These are phyloP conservation scores for Diaporthe batatas DNA, from an alignment of 2,329 filamentous ascomycete species.

Conservation along the genomic window DNA sequence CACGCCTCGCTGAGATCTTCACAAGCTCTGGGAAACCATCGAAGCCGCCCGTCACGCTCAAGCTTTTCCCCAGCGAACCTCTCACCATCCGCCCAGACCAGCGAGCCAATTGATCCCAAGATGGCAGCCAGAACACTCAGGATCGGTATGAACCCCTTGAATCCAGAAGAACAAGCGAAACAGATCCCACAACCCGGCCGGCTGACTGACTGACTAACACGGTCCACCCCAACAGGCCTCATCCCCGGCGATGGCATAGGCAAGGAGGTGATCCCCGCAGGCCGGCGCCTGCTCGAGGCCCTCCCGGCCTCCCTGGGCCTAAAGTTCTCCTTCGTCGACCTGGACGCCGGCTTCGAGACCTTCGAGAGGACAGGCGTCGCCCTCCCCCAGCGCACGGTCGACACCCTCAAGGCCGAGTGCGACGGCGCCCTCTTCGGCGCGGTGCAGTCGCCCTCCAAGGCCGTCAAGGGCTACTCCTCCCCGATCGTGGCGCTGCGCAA, in stretches of 20 bases:
- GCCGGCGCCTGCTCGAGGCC: conserved; percentile 90
- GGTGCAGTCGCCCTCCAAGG: conserved; percentile 89
- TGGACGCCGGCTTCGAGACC: conserved; percentile 92
- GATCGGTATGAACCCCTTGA: conserved; percentile 71
- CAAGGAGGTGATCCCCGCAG: conserved; percentile 96
- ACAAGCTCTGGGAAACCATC: conserved; percentile 27
- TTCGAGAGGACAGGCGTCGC: conserved; percentile 92
- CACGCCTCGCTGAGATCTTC: conserved; percentile 28
- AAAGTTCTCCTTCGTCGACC: conserved; percentile 93
- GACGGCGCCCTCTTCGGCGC: conserved; percentile 97
- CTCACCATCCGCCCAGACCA: background rate
- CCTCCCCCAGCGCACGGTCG: conserved; percentile 90
- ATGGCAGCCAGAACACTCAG: conserved; percentile 76
- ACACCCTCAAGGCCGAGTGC: conserved; percentile 89
- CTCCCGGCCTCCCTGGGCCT: conserved; percentile 91
- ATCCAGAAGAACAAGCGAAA: too few relatives aligned
- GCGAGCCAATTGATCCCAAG: conserved; percentile 45
- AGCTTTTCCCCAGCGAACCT: conserved; percentile 28
- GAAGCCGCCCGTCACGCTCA: conserved; percentile 14
- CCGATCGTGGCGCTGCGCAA: conserved; percentile 98
- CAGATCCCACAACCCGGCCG: too few relatives aligned
- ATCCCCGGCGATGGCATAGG: conserved; percentile 99
- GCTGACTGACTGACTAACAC: background rate
- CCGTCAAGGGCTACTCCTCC: conserved; percentile 94
- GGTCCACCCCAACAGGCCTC: conserved; percentile 71